phyloP scores from a whole-genome alignment of 2,329 filamentous ascomycete genomes.

The Aspergillus sp. region DNA sequence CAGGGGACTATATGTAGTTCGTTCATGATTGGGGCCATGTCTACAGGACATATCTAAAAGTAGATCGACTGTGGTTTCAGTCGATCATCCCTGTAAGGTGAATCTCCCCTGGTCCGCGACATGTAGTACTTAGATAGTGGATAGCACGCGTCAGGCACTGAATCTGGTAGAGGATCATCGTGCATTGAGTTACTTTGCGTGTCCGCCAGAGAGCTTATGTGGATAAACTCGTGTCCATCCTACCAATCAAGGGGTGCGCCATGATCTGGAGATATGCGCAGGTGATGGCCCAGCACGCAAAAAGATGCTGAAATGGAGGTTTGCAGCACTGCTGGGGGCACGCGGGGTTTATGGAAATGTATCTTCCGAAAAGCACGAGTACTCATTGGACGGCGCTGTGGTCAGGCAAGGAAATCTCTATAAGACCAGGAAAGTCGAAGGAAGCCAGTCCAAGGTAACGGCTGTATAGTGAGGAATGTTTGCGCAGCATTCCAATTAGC shows the following conservation, averaged over 20 bases:
- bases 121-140: background rate
- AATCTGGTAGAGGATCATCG: background rate
- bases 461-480: background rate
- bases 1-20: too few species aligned
- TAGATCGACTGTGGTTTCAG: background rate
- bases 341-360: background rate
- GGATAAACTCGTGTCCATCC: background rate
- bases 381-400: too few species aligned
- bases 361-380: too few species aligned
- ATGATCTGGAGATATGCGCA: background rate
- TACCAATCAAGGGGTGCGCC: background rate
- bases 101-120: background rate
- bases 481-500: background rate
- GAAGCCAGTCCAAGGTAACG: too few species aligned
- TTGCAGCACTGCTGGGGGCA: background rate
- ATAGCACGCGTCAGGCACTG: background rate
- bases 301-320: background rate
- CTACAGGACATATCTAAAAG: background rate
- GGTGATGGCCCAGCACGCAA: background rate
- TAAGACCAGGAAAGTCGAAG: too few species aligned
- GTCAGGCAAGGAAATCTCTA: too few species aligned
- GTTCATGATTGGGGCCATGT: background rate
- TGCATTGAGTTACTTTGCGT: background rate
- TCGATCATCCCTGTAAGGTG: background rate
- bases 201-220: background rate